phyloP scores from a whole-genome alignment of 2,329 filamentous ascomycete species.

The Xylariaceae sp. region DNA sequence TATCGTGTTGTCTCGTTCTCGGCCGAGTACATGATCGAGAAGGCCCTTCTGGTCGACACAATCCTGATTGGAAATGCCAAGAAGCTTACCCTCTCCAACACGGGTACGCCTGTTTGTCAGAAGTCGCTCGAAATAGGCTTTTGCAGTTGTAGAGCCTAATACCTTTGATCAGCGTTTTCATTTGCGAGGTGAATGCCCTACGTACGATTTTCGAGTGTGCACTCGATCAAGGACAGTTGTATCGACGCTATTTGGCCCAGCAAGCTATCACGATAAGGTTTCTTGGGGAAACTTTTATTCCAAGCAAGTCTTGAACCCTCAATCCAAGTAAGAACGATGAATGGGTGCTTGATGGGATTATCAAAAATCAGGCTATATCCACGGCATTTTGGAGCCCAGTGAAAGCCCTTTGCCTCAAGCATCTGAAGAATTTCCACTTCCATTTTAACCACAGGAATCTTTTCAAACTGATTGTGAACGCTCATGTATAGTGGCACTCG shows the following conservation, averaged over 20 bases:
- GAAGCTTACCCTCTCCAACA: not conserved
- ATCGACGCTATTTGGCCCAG: slow-evolving; percentile 10
- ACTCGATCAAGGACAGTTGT: slow-evolving; percentile 9
- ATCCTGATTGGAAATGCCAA: slow-evolving; percentile 1
- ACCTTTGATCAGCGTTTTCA: not conserved
- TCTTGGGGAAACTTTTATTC: not conserved
- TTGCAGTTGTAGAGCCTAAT: not conserved
- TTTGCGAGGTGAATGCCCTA: not conserved
- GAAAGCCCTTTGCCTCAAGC: slow-evolving; percentile 6
- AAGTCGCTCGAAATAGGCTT: not conserved
- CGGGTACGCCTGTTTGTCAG: not conserved
- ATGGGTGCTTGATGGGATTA: slow-evolving; percentile 14
- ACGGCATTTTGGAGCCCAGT: slow-evolving; percentile 9
- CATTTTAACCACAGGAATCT: slow-evolving; percentile 1
- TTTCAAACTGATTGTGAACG: not conserved
- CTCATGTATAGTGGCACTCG: not conserved
- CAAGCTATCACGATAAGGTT: slow-evolving; percentile 4
- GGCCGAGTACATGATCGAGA: slow-evolving; percentile 3
- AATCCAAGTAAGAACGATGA: slow-evolving; percentile 3
- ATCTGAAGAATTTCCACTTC: slow-evolving; percentile 7
- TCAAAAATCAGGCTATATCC: slow-evolving; percentile 3
- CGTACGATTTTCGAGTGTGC: slow-evolving; percentile 11
- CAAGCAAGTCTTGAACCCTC: not conserved
- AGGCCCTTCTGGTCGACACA: not conserved
- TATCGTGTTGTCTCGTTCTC: not conserved